Evolutionary conservation across 2,329 filamentous ascomycete genomes (phyloP), one percentile per base, ranked within the genome.

Genomic region (Fusarium acutatum): DNA sequence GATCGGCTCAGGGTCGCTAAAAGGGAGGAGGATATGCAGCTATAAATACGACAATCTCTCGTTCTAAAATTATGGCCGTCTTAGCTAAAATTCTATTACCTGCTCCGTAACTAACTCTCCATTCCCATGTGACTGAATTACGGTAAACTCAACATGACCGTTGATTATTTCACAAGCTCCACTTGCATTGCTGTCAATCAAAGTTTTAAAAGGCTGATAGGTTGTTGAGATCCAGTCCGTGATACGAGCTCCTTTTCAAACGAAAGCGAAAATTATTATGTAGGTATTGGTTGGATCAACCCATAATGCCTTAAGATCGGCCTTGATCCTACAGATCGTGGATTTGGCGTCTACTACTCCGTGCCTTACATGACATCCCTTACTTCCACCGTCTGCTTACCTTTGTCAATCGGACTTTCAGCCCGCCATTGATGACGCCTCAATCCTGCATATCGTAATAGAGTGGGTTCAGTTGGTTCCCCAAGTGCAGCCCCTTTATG

Each of bases 1-100:
- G 60, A 69, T 69, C 59, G 37, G 66, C 69, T 58, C 37, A 57
- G 69, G 58, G 56, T 46, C 35, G 59, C 44, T 52, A 64, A 72
- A 64, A 47, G 67, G 49, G 69, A 69, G 69, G 50, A 69, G 60
- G 52, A 66, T 58, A 70, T 60, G 60, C 53, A 71, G 41, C 60
- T 70, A 71, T 66, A 70, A 70, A 70, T 52, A 67, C 52, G 43
- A 65, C 60, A 54, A 68, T 67, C 35, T 63, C 52, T 60, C 35
- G 34, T 59, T 54, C 66, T 65, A 65, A 69, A 59, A 59, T 69
- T 69, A 69, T 46, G 59, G 59, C 41, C 50, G 59, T 46, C 34
- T 69, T 57, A 47, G 46, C 30, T 44, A 64, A 64, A 50, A 64
- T 69, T 64, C 57, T 64, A 40, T 35, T 22, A 22, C 8, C 30